Evolutionary conservation across 106 monocot genomes (phyloP), one percentile per base, ranked within the genome.

Genomic region (Allium cepa): DNA sequence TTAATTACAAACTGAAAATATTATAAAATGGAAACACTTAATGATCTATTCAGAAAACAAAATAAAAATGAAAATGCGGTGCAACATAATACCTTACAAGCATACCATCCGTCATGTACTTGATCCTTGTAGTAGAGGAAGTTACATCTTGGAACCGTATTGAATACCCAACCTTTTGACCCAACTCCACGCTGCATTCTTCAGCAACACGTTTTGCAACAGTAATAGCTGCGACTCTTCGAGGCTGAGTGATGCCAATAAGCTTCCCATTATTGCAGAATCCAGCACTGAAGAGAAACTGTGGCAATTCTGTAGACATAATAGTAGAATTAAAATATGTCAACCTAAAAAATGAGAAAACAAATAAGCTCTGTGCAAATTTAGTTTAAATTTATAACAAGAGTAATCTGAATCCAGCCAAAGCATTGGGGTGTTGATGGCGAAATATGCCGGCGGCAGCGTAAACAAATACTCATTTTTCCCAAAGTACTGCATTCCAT

Each of bases 31-130:
- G 45, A 13, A 17, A 64, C 7, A 18, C 7, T 64, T 3, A 17
- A 16, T 49, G 36, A 64, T 64, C 17, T 9, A 12, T 11, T 26
- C 13, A 4, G 14, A 66, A n/a, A 51, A 17, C 16, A 48, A 17
- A 49, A 66, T 51, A 52, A 11, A 52, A 4, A 66, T 51, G 9
- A 66, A 66, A 18, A 66, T 26, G 10, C 7, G 9, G 59, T 59
- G 18, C 9, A 50, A 26, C 51, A 50, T 16, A 55, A 64, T 80
- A 97, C 96, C 96, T 92, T n/a, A 99, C 65, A 11, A 99, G 79
- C 56, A 99, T 66, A 68, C 92, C 97, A 79, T 99, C 97, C 10
- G 97, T 99, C 97, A 99, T 99, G 69, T 92, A 99, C 64, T 99
- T 99, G 59, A 99, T 99, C 57, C 84, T 87, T 49, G 97, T 99